Percentiles rank a stretch among this genome's conserved stretches.
Conservation (phyloP, 495 filamentous ascomycete species). For the Penicillium angulare region DNA sequence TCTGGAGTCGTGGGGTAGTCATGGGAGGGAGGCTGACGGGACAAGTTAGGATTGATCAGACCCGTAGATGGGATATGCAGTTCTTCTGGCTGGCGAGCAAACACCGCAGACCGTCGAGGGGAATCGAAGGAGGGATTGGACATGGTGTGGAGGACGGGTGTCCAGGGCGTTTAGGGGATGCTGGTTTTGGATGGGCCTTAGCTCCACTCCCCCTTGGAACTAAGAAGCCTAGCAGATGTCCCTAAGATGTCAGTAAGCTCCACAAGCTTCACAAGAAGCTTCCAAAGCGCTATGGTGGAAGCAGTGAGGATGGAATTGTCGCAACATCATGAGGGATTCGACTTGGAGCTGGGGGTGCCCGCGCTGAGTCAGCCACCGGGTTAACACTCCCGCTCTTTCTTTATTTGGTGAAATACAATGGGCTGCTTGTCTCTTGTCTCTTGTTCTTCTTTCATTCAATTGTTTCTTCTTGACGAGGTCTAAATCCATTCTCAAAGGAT, state of each 20-base stretch:
- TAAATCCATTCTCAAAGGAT: neutral
- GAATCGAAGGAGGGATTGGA: slow-evolving; percentile 54
- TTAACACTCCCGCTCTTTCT: neutral
- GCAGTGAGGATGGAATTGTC: slow-evolving; percentile 1
- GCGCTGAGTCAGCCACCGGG: slow-evolving; percentile 20
- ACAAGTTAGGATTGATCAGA: slow-evolving; percentile 34
- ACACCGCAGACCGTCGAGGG: slow-evolving; percentile 50
- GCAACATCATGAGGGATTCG: slow-evolving; percentile 4
- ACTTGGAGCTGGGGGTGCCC: slow-evolving; percentile 10
- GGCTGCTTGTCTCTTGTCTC: neutral
- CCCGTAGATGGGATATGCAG: slow-evolving; percentile 70
- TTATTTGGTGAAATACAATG: neutral
- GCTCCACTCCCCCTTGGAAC: slow-evolving; percentile 23
- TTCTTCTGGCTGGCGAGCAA: slow-evolving; percentile 64
- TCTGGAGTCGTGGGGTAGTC: slow-evolving; percentile 45
- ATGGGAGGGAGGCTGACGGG: slow-evolving; percentile 50
- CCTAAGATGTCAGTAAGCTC: neutral
- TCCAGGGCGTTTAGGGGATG: slow-evolving; percentile 12
- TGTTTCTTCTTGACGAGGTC: neutral
- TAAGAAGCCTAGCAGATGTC: slow-evolving; percentile 1
- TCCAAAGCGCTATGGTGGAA: neutral
- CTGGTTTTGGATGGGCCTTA: slow-evolving; percentile 16
- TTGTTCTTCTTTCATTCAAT: neutral
- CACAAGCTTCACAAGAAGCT: slow-evolving; percentile 4
- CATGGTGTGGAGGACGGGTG: slow-evolving; percentile 28